Evolutionary conservation across 306 rosid species (phyloP), one percentile per base, ranked within the genome.

Genomic region (Sesbania bispinosa): DNA sequence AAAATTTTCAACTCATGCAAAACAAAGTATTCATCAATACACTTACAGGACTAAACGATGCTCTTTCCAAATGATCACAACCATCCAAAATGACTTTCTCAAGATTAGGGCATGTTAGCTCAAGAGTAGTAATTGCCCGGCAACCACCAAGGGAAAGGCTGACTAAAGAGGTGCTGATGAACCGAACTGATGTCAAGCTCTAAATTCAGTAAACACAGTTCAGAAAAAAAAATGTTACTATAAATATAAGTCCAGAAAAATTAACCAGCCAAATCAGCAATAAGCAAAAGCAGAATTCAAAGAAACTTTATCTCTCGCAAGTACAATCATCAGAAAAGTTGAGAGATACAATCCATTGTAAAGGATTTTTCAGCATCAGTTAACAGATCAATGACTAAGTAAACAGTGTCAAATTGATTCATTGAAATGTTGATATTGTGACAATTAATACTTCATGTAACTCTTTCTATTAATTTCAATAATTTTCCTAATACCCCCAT

Each of bases 111-210:
- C 99, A 91, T 2, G 84, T 81, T 65, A 95, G 93, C 75, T 91
- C 88, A 16, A 95, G 96, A 45, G 90, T 64, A 39, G 87, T 91
- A 74, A 92, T 71, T 66, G 76, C 88, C 53, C 97, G 96, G 69
- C 99, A 95, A 75, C 97, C 97, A 69, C 87, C 96, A 70, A 95
- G 97, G 57, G 97, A 95, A 68, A 95, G 97, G 78, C 88, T 84
- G 66, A 62, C 76, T 57, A 95, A 78, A 39, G 99, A 87, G 52
- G 88, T 77, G 82, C 96, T 95, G 71, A 76, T 77, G 85, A 95
- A 95, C 63, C 51, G 82, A 76, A 95, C 96, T 8, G 93, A 82
- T 0, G 92, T 92, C 82, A 95, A 86, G 80, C 87, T 91, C 99
- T 95, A 96, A 64, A 69, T 43, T 66, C 77, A 64, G 63, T 13